Evolutionary conservation across 1,139 yeast genomes (phyloP).

Genomic region (Hemisphaericaspora subhashii): DNA sequence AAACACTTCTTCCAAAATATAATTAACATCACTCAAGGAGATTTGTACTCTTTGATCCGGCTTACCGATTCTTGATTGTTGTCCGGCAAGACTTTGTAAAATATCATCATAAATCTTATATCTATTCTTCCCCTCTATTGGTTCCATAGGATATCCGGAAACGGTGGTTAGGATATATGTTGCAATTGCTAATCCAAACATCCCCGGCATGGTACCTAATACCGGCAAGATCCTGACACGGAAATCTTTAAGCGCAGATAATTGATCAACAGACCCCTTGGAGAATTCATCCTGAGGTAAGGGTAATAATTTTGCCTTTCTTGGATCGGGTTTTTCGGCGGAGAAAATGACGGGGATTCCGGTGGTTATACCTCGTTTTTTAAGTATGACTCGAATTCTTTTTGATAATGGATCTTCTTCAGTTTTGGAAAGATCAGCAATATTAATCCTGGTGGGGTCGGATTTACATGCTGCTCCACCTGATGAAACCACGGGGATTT

Average conservation of each 20-base stretch:
- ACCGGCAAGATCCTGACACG: slow-evolving; percentile 94
- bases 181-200: slow-evolving; percentile 89
- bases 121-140: slow-evolving; percentile 89
- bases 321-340: slow-evolving; percentile 94
- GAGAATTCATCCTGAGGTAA: slow-evolving; percentile 75
- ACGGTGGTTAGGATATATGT: slow-evolving; percentile 77
- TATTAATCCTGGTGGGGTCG: slow-evolving; percentile 48
- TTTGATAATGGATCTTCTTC: slow-evolving; percentile 95
- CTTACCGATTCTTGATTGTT: slow-evolving; percentile 73
- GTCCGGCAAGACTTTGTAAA: slow-evolving; percentile 82
- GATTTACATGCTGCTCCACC: slow-evolving; percentile 92
- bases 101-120: slow-evolving; percentile 80
- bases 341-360: slow-evolving; percentile 90
- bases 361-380: slow-evolving; percentile 68
- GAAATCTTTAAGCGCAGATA: slow-evolving; percentile 84
- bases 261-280: slow-evolving; percentile 82
- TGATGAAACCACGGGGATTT: slow-evolving; percentile 71
- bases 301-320: slow-evolving; percentile 84
- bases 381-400: slow-evolving; percentile 78
- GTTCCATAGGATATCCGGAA: slow-evolving; percentile 86
- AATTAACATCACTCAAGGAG: slow-evolving; percentile 70
- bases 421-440: slow-evolving; percentile 51
- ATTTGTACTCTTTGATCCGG: slow-evolving; percentile 72
- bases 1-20: slow-evolving; percentile 87
- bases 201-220: slow-evolving; percentile 93